Percentiles rank a stretch among this genome's conserved stretches.
Conservation (phyloP, 768 basidiomycete genomes). For the Hygrophorus russula region DNA sequence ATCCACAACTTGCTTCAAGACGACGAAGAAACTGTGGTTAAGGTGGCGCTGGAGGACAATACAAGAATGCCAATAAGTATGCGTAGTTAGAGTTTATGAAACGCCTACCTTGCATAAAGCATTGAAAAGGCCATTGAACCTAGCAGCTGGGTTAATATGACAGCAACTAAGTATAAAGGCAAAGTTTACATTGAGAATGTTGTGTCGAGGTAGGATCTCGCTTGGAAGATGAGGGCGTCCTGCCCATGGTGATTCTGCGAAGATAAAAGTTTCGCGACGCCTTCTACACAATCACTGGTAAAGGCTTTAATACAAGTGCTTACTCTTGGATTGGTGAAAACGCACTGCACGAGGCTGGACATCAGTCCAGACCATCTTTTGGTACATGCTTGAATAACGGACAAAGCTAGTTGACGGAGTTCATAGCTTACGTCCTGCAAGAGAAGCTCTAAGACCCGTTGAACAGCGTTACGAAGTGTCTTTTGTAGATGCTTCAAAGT, state of each 20-base stretch:
- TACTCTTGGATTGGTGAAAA: constrained; percentile 1
- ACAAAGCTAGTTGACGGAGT: constrained; percentile 52
- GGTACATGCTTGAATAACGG: constrained; percentile 50
- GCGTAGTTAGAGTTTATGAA: not conserved
- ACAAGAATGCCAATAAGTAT: constrained; percentile 1
- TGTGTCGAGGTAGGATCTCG: constrained; percentile 39
- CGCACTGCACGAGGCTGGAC: constrained; percentile 44
- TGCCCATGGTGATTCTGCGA: constrained; percentile 39
- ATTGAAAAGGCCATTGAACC: constrained; percentile 43
- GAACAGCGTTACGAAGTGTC: constrained; percentile 39
- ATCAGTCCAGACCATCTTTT: constrained; percentile 45
- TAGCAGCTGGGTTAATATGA: constrained; percentile 14
- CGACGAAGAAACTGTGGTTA: constrained; percentile 36
- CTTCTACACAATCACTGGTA: constrained; percentile 42
- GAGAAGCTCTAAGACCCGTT: constrained; percentile 38
- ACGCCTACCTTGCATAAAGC: constrained; percentile 43
- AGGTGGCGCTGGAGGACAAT: constrained; percentile 29
- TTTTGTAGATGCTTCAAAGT: constrained; percentile 44
- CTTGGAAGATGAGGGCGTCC: constrained; percentile 48
- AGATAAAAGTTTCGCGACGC: constrained; percentile 34
- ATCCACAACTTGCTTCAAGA: constrained; percentile 37
- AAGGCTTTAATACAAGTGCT: not conserved
- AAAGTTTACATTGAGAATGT: constrained; percentile 35
- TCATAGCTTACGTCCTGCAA: constrained; percentile 52
- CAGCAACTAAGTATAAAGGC: not conserved